These are phyloP conservation scores for Ceratocystis ficicola DNA, from an alignment of 2,329 filamentous ascomycete genomes.

Conservation along the genomic window DNA sequence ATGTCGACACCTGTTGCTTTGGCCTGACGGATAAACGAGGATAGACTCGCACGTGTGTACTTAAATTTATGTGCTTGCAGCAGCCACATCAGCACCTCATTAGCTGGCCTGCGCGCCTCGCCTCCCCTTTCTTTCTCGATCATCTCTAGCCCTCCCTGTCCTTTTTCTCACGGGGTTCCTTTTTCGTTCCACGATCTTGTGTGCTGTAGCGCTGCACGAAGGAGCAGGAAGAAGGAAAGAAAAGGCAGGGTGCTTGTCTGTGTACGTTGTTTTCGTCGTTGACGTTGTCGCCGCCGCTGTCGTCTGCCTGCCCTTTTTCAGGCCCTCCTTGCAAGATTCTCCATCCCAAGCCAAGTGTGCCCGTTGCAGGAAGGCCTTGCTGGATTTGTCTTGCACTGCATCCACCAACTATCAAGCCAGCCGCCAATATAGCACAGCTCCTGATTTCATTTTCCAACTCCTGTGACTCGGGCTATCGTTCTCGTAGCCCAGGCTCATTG, in stretches of 20 bases:
- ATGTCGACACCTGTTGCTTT: neutral
- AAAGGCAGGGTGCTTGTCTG: neutral
- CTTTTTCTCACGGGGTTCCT: no score
- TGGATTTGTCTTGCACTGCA: neutral
- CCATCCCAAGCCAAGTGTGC: neutral
- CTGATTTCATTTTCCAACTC: constrained; percentile 4
- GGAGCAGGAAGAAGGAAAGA: neutral
- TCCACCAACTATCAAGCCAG: neutral
- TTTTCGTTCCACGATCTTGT: neutral
- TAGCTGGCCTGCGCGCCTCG: neutral
- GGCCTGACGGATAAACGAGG: neutral
- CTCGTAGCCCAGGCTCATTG: neutral
- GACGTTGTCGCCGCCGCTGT: neutral
- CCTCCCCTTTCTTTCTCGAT: neutral
- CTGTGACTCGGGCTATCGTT: neutral
- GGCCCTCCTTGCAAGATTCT: neutral
- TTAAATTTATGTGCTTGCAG: neutral
- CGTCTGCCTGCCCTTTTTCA: neutral
- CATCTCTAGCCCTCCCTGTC: no score
- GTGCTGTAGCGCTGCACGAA: neutral
- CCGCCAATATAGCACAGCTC: constrained; percentile 6
- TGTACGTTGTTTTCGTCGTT: neutral
- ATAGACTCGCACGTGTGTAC: neutral
- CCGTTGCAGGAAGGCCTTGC: neutral
- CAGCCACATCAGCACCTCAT: neutral